phyloP scores from a whole-genome alignment of 2,329 filamentous ascomycete genomes.

The Penicillium sp. region DNA sequence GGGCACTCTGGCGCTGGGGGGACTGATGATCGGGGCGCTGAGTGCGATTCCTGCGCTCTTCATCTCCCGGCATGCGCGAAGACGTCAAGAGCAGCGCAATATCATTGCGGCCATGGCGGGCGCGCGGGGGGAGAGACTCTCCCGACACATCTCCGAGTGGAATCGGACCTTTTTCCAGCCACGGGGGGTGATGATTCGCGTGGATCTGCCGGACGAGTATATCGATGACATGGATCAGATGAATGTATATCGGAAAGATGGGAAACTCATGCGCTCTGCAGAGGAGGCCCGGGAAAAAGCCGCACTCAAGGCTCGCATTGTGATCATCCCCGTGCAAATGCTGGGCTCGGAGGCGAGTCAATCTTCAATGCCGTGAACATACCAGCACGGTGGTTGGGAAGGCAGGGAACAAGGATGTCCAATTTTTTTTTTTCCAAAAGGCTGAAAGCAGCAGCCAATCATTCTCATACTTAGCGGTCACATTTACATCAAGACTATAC shows the following conservation, averaged over 20 bases:
- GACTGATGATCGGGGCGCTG: constrained; percentile 27
- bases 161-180: constrained; percentile 27
- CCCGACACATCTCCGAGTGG: constrained; percentile 22
- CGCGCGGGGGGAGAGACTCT: constrained; percentile 7
- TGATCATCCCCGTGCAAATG: constrained; percentile 21
- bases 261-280: neutral
- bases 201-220: constrained; percentile 27
- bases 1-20: constrained; percentile 25
- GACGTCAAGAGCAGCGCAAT: constrained; percentile 23
- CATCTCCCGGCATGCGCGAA: constrained; percentile 16
- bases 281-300: constrained; percentile 12
- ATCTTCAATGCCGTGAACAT: neutral
- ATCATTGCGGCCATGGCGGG: constrained; percentile 19
- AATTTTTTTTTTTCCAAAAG: no score
- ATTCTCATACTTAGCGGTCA: no score
- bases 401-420: neutral
- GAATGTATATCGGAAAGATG: constrained; percentile 12
- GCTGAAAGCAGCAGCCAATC: no score
- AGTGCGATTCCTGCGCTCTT: constrained; percentile 25
- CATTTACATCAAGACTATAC: no score
- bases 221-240: constrained; percentile 21
- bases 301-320: constrained; percentile 22
- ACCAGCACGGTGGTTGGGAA: neutral
- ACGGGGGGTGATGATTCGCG: constrained; percentile 24
- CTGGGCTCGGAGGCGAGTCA: neutral